Base-by-base conservation (phyloP, 768 basidiomycete genomes). In the Lactarius deliciosus region DNA sequence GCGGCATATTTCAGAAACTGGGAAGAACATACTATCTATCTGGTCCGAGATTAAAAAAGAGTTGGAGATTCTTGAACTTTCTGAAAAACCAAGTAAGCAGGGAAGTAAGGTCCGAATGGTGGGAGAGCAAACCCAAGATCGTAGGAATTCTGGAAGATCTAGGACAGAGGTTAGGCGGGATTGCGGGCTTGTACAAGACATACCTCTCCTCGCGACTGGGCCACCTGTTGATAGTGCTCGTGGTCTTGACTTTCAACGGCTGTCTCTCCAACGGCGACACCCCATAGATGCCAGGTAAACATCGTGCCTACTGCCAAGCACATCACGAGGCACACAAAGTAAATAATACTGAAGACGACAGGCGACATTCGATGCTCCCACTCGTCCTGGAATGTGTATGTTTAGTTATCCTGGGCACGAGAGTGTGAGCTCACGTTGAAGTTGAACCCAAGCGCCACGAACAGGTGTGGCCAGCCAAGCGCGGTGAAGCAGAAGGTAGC, bases 241-340 rank as follows among this genome's bases (percentile, higher is more conserved):
- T 94, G 86, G 72, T 98, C 96, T 69, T 94, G 92, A 7, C 83
- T 82, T 76, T 99, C 97, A 8, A 98, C 96, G 1, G 89, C 85
- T 0, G 95, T 98, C 74, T 98, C 95, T 0, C 88, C 94, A 41
- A 79, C 75, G 0, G 84, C 75, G 15, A 97, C 77, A 63, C 89
- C 82, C 79, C 85, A 90, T 1, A 94, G 67, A 69, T 94, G 92
- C 78, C 86, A 94, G 2, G 78, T 73, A 5, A 85, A 77, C 90
- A 95, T 91, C 45, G 90, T 79, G 5, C 83, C 77, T 0, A 96
- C 86, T 0, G 90, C 88, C 32, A 94, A 77, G 61, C 86, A 88
- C 63, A 98, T 81, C 0, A 96, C 91, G 6, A 80, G 76, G 10
- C 86, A 80, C 2, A 98, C 82, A 34, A 98, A 83, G 75, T 90